These are phyloP conservation scores for Metarhizium sp. DNA, from an alignment of 2,329 filamentous ascomycete genomes.

Conservation along the genomic window DNA sequence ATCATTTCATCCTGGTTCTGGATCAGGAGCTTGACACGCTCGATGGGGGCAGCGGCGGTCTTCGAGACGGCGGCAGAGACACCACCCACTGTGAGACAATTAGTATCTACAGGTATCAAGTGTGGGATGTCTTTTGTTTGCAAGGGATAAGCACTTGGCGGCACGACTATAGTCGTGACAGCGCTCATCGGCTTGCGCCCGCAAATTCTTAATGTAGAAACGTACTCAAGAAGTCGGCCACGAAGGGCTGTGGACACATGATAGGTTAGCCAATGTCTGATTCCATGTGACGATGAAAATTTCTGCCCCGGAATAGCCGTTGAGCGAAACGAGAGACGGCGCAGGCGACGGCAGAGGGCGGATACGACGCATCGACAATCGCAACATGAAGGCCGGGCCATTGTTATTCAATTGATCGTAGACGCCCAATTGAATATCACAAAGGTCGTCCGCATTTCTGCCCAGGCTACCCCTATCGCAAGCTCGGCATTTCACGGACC, in stretches of 20 bases:
- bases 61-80: conserved; percentile 99
- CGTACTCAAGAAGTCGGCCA: conserved; percentile 99
- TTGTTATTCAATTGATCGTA: not conserved
- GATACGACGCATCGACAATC: not conserved
- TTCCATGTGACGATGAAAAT: conserved; percentile 6
- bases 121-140: not conserved
- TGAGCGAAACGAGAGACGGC: not conserved
- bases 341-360: not conserved
- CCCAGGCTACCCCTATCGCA: conserved; percentile 13
- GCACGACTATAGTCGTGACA: not conserved
- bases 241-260: conserved; percentile 59
- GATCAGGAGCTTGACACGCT: conserved; percentile 99
- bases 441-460: conserved; percentile 6
- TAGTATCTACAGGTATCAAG: conserved; percentile 2
- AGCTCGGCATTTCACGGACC: conserved; percentile 19
- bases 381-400: not conserved
- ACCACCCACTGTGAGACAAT: conserved; percentile 75
- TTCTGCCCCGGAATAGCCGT: conserved; percentile 2
- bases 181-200: conserved; percentile 3
- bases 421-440: conserved; percentile 11
- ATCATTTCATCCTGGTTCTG: conserved; percentile 99
- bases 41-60: conserved; percentile 98
- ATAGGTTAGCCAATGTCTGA: conserved; percentile 23
- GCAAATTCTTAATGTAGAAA: conserved; percentile 21
- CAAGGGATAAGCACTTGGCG: conserved; percentile 3